A percentile compares a stretch with the other conserved stretches of the same genome.
These are phyloP conservation scores for Pseudogymnoascus sp. DNA, from an alignment of 2,329 filamentous ascomycete species.

Conservation along the genomic window DNA sequence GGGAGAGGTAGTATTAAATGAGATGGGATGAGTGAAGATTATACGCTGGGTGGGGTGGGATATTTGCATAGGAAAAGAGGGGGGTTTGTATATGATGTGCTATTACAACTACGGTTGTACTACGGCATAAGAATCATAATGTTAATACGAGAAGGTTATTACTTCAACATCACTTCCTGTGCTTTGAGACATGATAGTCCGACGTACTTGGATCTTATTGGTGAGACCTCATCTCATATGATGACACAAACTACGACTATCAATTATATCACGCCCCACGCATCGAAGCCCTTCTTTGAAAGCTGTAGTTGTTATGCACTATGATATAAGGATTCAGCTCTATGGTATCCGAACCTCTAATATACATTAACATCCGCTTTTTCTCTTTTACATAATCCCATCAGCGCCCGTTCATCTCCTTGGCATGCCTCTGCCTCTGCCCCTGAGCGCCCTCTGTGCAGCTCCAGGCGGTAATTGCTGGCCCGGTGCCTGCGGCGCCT, in stretches of 20 bases:
- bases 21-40: slow-evolving; percentile 20
- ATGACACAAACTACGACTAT: too few relatives aligned
- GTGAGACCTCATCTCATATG: too few relatives aligned
- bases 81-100: neutral
- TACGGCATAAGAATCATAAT: neutral
- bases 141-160: neutral
- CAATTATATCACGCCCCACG: neutral
- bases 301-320: slow-evolving; percentile 8
- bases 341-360: slow-evolving; percentile 11
- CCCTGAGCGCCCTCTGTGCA: slow-evolving; percentile 80
- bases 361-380: slow-evolving; percentile 11
- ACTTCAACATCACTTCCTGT: neutral
- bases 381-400: slow-evolving; percentile 4
- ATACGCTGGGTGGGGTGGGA: neutral
- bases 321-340: slow-evolving; percentile 8
- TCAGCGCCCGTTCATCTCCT: slow-evolving; percentile 47
- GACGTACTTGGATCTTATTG: too few relatives aligned
- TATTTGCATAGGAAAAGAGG: neutral
- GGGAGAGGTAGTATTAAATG: slow-evolving; percentile 16
- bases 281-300: neutral
- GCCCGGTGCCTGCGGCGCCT: slow-evolving; percentile 72
- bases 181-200: slow-evolving; percentile 5
- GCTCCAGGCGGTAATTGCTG: slow-evolving; percentile 71
- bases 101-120: neutral
- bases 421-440: slow-evolving; percentile 83